Percentiles rank a stretch among this genome's conserved stretches.
These are phyloP conservation scores for Penicillium sp. DNA, from an alignment of 2,329 filamentous ascomycete species.

Conservation along the genomic window DNA sequence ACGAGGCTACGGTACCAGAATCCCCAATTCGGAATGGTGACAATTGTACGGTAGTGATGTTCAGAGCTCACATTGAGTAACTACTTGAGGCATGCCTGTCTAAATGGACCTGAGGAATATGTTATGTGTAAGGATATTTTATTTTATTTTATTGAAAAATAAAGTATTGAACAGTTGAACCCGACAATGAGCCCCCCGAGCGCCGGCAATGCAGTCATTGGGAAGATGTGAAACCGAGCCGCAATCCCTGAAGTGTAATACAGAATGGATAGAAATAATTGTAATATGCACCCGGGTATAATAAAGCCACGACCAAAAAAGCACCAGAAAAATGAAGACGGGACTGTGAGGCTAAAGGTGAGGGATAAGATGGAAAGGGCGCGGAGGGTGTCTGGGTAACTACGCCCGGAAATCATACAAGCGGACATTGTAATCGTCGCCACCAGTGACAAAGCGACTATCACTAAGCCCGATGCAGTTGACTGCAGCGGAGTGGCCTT, in stretches of 20 bases:
- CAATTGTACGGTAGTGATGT: too few relatives aligned
- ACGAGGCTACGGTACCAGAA: too few relatives aligned
- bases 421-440: slow-evolving; percentile 89
- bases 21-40: too few relatives aligned
- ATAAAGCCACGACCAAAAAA: slow-evolving; percentile 18
- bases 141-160: background rate
- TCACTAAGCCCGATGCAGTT: slow-evolving; percentile 93
- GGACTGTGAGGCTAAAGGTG: background rate
- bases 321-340: slow-evolving; percentile 7
- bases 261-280: background rate
- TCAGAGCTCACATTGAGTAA: too few relatives aligned
- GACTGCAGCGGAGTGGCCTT: slow-evolving; percentile 85
- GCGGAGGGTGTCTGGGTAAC: background rate
- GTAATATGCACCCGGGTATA: slow-evolving; percentile 22
- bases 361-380: slow-evolving; percentile 6
- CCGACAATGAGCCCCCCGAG: background rate
- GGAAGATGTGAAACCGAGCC: background rate
- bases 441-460: slow-evolving; percentile 83
- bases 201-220: slow-evolving; percentile 1
- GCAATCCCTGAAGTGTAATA: background rate
- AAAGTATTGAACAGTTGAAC: background rate
- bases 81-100: too few relatives aligned
- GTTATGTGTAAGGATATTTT: background rate
- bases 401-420: slow-evolving; percentile 71
- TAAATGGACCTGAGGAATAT: too few relatives aligned